phyloP scores from a whole-genome alignment of 306 rosid species.

The Lathyrus aphaca region DNA sequence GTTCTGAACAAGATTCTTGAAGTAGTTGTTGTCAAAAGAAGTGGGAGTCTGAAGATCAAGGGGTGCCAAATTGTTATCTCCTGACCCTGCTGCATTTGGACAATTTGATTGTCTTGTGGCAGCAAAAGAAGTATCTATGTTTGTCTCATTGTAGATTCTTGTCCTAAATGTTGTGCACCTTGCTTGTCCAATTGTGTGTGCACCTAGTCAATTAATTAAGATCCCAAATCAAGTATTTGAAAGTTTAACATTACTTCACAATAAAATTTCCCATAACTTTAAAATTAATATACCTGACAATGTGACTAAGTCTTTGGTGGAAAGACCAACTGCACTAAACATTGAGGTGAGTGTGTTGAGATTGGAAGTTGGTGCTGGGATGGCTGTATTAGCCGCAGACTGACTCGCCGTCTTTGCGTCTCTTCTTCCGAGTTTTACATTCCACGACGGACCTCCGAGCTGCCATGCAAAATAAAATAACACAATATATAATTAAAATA shows the following conservation, averaged over 20 bases:
- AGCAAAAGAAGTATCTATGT: slow-evolving; percentile 56
- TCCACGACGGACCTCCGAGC: slow-evolving; percentile 90
- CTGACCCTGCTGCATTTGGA: slow-evolving; percentile 46
- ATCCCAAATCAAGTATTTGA: neutral
- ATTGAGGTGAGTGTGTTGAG: slow-evolving; percentile 63
- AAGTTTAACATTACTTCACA: too few relatives aligned
- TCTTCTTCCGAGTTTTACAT: slow-evolving; percentile 86
- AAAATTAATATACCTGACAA: slow-evolving; percentile 53
- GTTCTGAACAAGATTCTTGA: slow-evolving; percentile 53
- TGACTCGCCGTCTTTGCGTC: slow-evolving; percentile 71
- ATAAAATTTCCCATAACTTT: too few relatives aligned
- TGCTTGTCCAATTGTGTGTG: slow-evolving; percentile 90
- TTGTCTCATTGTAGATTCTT: slow-evolving; percentile 67
- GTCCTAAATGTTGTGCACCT: slow-evolving; percentile 74
- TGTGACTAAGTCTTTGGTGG: slow-evolving; percentile 76
- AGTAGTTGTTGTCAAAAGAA: slow-evolving; percentile 59
- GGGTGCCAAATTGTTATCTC: slow-evolving; percentile 57
- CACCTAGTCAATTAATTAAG: slow-evolving; percentile 37
- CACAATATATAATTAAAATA: neutral
- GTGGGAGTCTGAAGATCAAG: slow-evolving; percentile 62
- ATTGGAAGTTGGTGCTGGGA: slow-evolving; percentile 74
- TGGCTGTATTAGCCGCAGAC: slow-evolving; percentile 71
- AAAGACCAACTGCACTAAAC: slow-evolving; percentile 74
- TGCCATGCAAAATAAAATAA: neutral
- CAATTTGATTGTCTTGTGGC: slow-evolving; percentile 42